phyloP scores from a whole-genome alignment of 805 yeast genomes.

The Candida nanaspora region DNA sequence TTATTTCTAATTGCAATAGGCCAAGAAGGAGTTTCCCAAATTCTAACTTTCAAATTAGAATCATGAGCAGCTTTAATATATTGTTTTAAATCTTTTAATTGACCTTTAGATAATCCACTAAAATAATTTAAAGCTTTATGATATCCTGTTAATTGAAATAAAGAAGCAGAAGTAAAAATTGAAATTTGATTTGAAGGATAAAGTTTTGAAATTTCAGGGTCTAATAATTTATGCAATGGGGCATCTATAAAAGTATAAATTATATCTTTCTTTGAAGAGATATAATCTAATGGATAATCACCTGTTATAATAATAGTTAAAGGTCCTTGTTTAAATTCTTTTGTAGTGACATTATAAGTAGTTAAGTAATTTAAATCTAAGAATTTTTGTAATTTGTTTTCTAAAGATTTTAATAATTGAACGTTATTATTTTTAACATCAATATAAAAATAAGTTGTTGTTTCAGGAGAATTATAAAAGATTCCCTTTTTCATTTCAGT shows the following conservation, averaged over 20 bases:
- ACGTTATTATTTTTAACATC: slow-evolving; percentile 47
- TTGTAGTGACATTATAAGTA: slow-evolving; percentile 30
- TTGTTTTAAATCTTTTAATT: slow-evolving; percentile 20
- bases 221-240: slow-evolving; percentile 28
- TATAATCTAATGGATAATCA: slow-evolving; percentile 41
- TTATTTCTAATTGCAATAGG: slow-evolving; percentile 38
- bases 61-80: slow-evolving; percentile 34
- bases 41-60: slow-evolving; percentile 45
- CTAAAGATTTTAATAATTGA: slow-evolving; percentile 36
- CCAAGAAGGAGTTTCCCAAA: slow-evolving; percentile 72
- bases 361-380: slow-evolving; percentile 43
- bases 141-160: slow-evolving; percentile 13
- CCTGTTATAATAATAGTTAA: slow-evolving; percentile 61
- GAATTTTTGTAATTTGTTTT: slow-evolving; percentile 37
- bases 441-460: slow-evolving; percentile 50
- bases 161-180: slow-evolving; percentile 17
- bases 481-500: slow-evolving; percentile 24
- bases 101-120: slow-evolving; percentile 27
- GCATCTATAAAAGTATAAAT: slow-evolving; percentile 46
- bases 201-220: slow-evolving; percentile 8
- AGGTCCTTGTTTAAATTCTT: slow-evolving; percentile 40
- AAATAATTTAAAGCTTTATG: slow-evolving; percentile 6
- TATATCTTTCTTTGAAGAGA: slow-evolving; percentile 16
- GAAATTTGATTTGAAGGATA: slow-evolving; percentile 15
- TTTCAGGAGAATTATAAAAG: slow-evolving; percentile 35